Evolutionary conservation across 768 basidiomycete genomes (phyloP).

Genomic region (Leccinum disarticulatum): DNA sequence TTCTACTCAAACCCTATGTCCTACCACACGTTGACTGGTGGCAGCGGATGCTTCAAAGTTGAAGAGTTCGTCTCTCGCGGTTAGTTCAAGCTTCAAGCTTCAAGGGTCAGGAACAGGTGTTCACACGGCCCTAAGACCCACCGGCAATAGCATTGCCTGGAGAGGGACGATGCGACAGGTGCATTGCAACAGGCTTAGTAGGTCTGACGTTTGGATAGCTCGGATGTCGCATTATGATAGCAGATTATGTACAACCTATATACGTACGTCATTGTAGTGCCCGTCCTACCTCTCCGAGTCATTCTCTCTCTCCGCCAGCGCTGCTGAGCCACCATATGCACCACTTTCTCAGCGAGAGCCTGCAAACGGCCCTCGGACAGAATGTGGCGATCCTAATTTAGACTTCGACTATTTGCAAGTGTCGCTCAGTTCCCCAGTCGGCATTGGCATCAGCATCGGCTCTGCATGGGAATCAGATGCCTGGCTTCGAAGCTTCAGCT

Average conservation of each 20-base stretch:
- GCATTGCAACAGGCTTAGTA: too few species aligned
- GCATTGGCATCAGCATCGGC: too few species aligned
- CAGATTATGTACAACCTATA: background rate
- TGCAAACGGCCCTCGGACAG: background rate
- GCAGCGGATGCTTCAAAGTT: too few species aligned
- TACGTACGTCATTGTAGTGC: too few species aligned
- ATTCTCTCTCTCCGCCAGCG: background rate
- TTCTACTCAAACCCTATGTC: too few species aligned
- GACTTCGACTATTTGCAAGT: background rate
- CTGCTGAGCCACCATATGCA: background rate
- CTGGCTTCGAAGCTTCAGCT: background rate
- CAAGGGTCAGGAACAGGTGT: background rate
- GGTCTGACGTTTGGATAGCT: too few species aligned
- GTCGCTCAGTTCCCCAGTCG: background rate
- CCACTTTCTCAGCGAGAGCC: background rate
- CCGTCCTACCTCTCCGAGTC: too few species aligned
- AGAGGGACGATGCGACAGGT: background rate
- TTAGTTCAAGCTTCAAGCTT: too few species aligned
- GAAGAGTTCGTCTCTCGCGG: too few species aligned
- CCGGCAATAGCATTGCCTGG: background rate
- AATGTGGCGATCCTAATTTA: background rate
- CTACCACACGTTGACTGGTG: too few species aligned
- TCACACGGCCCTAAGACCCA: background rate
- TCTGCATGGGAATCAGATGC: too few species aligned
- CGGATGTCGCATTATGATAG: background rate